A percentile compares a stretch with the other conserved stretches of the same genome.
Evolutionary conservation across 2,329 filamentous ascomycete species (phyloP).

Genomic region (Reticulascus tulasneorum): DNA sequence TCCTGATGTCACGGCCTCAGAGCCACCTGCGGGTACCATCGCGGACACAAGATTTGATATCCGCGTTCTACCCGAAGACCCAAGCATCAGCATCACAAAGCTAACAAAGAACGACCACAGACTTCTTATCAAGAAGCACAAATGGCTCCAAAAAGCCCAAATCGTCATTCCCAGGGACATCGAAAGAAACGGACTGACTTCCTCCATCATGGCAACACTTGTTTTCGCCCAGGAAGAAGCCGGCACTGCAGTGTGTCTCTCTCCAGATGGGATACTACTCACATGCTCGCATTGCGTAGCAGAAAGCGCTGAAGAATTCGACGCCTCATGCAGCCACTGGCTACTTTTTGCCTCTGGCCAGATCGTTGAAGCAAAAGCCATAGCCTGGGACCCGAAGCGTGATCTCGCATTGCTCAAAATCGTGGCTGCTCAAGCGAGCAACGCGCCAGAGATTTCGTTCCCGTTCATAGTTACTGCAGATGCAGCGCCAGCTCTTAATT

Average conservation of each 20-base stretch:
- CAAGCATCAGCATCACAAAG: not conserved
- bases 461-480: constrained; percentile 16
- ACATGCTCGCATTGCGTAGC: constrained; percentile 50
- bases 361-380: constrained; percentile 32
- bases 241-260: constrained; percentile 47
- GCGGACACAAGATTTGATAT: not conserved
- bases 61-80: not conserved
- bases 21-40: not conserved
- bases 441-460: constrained; percentile 10
- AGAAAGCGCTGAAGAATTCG: constrained; percentile 31
- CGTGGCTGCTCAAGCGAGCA: constrained; percentile 19
- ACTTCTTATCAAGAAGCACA: constrained; percentile 7
- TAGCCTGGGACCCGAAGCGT: constrained; percentile 35
- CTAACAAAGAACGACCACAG: constrained; percentile 2
- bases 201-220: constrained; percentile 25
- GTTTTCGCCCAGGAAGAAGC: constrained; percentile 47
- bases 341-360: constrained; percentile 38
- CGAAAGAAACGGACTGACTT: not conserved
- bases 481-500: constrained; percentile 13
- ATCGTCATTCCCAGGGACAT: constrained; percentile 6
- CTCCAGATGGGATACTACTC: constrained; percentile 37
- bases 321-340: constrained; percentile 26
- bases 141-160: not conserved
- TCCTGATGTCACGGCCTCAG: not conserved
- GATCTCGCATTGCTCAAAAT: constrained; percentile 45